Percentiles rank a stretch among this genome's conserved stretches.
These are phyloP conservation scores for Samsoniella hepiali DNA, from an alignment of 2,329 filamentous ascomycete species.

Conservation along the genomic window DNA sequence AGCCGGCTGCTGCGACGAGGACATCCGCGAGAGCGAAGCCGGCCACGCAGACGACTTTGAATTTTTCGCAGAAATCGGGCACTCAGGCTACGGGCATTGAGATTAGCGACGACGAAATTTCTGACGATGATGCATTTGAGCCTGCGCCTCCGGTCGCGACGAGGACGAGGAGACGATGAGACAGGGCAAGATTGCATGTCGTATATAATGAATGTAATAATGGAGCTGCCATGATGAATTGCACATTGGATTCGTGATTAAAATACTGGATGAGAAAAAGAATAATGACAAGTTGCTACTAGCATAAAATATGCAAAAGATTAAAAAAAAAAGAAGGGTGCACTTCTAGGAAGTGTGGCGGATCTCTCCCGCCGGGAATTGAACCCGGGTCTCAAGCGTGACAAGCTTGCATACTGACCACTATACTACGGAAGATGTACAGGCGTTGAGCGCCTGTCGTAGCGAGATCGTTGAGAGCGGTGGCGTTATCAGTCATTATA, in stretches of 20 bases:
- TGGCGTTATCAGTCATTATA: background rate
- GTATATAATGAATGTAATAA: slow-evolving; percentile 6
- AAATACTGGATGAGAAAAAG: background rate
- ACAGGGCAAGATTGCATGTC: background rate
- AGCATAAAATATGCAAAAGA: background rate
- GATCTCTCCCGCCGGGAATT: slow-evolving; percentile 25
- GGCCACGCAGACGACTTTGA: slow-evolving; percentile 51
- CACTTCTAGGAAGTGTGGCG: slow-evolving; percentile 18
- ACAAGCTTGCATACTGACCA: slow-evolving; percentile 26
- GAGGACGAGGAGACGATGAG: slow-evolving; percentile 31
- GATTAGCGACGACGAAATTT: slow-evolving; percentile 64
- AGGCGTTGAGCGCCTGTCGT: slow-evolving; percentile 21
- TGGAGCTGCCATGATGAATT: background rate
- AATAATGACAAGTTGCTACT: background rate
- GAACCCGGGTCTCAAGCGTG: slow-evolving; percentile 26
- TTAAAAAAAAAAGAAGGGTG: background rate
- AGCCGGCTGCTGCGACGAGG: slow-evolving; percentile 24
- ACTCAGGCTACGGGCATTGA: slow-evolving; percentile 50
- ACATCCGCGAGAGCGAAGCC: slow-evolving; percentile 36
- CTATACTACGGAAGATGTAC: slow-evolving; percentile 25
- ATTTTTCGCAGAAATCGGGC: slow-evolving; percentile 45
- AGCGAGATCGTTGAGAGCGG: slow-evolving; percentile 20
- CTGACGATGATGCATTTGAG: slow-evolving; percentile 60
- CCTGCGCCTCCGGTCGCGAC: slow-evolving; percentile 39
- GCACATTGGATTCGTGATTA: background rate